Evolutionary conservation across 306 rosid genomes (phyloP).

Genomic region (Rosa lucieae): DNA sequence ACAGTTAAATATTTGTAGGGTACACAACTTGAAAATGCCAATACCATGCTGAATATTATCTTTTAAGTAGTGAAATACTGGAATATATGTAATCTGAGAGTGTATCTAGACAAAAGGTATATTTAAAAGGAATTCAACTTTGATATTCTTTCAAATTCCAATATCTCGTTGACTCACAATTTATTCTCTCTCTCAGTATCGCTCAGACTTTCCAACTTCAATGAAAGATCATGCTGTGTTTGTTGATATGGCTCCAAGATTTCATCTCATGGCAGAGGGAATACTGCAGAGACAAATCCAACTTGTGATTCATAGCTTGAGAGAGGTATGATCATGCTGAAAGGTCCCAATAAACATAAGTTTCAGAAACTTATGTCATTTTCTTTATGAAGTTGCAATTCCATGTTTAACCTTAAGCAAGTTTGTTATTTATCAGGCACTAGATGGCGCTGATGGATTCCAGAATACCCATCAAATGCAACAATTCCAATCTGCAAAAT

Average conservation of each 20-base stretch:
- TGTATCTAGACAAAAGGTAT: neutral
- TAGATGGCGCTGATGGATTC: conserved; percentile 86
- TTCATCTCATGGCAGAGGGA: conserved; percentile 81
- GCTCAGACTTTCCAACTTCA: conserved; percentile 73
- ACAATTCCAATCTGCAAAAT: conserved; percentile 74
- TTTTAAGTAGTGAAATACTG: neutral
- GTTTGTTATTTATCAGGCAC: conserved; percentile 51
- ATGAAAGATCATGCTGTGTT: conserved; percentile 87
- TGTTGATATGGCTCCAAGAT: conserved; percentile 91
- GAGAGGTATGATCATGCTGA: conserved; percentile 57
- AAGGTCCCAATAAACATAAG: conserved; percentile 20
- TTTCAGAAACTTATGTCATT: conserved; percentile 15
- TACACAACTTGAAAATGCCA: neutral
- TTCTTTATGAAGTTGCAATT: conserved; percentile 21
- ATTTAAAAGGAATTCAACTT: neutral
- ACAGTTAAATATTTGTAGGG: neutral
- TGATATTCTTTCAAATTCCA: neutral
- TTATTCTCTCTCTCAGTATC: conserved; percentile 58
- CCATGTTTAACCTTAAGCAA: conserved; percentile 17
- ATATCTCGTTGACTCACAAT: conserved; percentile 27
- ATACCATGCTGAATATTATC: neutral
- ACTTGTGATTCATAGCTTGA: conserved; percentile 70
- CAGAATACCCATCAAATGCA: conserved; percentile 87
- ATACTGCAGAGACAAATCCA: conserved; percentile 84
- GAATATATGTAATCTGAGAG: neutral